A percentile compares a stretch with the other conserved stretches of the same genome.
These are phyloP conservation scores for Lactuca saligna DNA, from an alignment of 129 eudicot species.

Conservation along the genomic window DNA sequence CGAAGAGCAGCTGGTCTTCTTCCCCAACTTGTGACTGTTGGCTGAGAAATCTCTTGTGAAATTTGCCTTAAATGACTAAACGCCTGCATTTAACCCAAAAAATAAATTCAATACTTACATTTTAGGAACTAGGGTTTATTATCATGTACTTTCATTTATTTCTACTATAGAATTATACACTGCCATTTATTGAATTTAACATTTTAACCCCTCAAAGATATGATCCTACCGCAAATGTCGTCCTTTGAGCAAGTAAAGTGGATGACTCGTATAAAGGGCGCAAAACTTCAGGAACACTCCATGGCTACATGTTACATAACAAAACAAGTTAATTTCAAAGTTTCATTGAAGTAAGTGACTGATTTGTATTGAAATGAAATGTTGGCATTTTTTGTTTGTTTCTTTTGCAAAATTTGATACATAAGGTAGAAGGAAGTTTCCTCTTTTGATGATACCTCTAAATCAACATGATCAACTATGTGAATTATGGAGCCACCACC, in stretches of 20 bases:
- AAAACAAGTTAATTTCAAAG: background rate
- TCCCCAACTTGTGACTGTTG: slow-evolving; percentile 80
- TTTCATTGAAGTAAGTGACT: background rate
- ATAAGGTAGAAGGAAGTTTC: background rate
- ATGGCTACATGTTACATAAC: slow-evolving; percentile 43
- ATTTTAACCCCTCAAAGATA: background rate
- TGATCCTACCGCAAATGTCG: slow-evolving; percentile 66
- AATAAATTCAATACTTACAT: too few species aligned
- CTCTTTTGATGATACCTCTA: slow-evolving; percentile 51
- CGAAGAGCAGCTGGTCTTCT: slow-evolving; percentile 89
- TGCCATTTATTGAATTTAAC: too few species aligned
- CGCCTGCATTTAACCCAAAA: slow-evolving; percentile 50
- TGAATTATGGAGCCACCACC: slow-evolving; percentile 93
- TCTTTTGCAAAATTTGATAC: background rate
- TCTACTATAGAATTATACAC: too few species aligned
- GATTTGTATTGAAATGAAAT: too few species aligned
- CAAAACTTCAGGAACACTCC: slow-evolving; percentile 86
- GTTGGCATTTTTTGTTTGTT: background rate
- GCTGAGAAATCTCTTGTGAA: slow-evolving; percentile 78
- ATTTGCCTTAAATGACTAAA: slow-evolving; percentile 83
- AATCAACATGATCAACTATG: slow-evolving; percentile 86
- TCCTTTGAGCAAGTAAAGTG: slow-evolving; percentile 77
- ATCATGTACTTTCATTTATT: too few species aligned
- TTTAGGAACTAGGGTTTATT: too few species aligned
- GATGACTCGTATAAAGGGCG: slow-evolving; percentile 91